Conservation (phyloP, 495 filamentous ascomycete genomes). For the Parmelia sp. region DNA sequence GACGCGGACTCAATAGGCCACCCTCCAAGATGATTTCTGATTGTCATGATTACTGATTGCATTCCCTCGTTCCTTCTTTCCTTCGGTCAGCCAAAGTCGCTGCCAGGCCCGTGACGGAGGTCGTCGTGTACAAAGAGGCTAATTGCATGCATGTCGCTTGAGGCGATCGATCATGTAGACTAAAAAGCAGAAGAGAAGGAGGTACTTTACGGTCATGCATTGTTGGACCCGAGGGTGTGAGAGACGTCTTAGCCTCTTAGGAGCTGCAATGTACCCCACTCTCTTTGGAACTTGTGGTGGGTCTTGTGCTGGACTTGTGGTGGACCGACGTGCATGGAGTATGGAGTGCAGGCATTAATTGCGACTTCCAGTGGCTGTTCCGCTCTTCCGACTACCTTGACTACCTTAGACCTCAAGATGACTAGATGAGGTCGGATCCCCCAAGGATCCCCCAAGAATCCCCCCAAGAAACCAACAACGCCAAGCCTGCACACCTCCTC, state of each 20-base stretch:
- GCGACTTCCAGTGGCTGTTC: neutral
- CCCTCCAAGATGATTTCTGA: neutral
- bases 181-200: neutral
- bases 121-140: too few relatives aligned
- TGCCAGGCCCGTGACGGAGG: neutral
- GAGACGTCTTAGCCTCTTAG: neutral
- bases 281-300: too few relatives aligned
- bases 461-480: neutral
- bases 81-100: neutral
- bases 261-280: neutral
- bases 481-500: conserved; percentile 1
- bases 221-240: neutral
- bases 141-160: neutral
- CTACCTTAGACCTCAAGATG: neutral
- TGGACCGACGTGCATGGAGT: neutral
- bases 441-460: too few relatives aligned
- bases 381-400: neutral
- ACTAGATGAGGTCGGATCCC: neutral
- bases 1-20: neutral
- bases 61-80: neutral
- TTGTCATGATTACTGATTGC: neutral
- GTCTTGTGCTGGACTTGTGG: too few relatives aligned
- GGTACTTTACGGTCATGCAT: neutral
- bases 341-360: neutral
- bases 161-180: neutral